phyloP scores from a whole-genome alignment of 2,329 filamentous ascomycete species.

The Beauveria sp. region DNA sequence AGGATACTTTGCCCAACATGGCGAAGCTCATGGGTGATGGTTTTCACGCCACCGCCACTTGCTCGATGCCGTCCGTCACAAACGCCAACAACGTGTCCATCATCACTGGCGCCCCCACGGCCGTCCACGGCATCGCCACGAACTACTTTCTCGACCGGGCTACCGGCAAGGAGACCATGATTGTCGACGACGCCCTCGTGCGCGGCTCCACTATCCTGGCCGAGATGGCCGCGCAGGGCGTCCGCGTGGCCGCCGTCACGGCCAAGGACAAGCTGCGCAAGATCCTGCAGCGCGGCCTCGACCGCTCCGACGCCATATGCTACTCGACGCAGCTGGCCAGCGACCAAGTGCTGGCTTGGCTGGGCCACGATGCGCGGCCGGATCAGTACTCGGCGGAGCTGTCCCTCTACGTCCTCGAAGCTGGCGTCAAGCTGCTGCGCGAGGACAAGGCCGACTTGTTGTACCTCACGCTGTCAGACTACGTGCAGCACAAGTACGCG shows the following conservation, averaged over 20 bases:
- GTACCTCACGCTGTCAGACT: conserved; percentile 37
- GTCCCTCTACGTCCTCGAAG: conserved; percentile 35
- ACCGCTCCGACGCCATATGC: conserved; percentile 22
- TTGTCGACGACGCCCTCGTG: conserved; percentile 31
- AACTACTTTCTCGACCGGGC: conserved; percentile 35
- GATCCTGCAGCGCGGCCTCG: conserved; percentile 31
- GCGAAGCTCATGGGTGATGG: conserved; percentile 24
- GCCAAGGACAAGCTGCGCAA: conserved; percentile 37
- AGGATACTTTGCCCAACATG: conserved; percentile 28
- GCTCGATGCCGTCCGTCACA: conserved; percentile 36
- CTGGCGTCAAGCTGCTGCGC: conserved; percentile 32
- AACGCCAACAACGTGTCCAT: conserved; percentile 39
- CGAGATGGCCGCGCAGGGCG: conserved; percentile 29
- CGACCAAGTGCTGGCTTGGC: conserved; percentile 27
- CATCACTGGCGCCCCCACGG: conserved; percentile 32
- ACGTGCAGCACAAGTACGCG: conserved; percentile 35
- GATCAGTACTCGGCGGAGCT: conserved; percentile 36
- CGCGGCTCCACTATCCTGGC: conserved; percentile 34
- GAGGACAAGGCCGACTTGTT: conserved; percentile 31
- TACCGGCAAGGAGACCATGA: conserved; percentile 32
- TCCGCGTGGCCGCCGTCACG: conserved; percentile 34
- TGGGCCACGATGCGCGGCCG: conserved; percentile 26
- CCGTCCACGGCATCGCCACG: conserved; percentile 33
- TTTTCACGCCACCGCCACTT: conserved; percentile 30
- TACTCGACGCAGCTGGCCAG: conserved; percentile 33